phyloP scores from a whole-genome alignment of 2,329 filamentous ascomycete species.

The Didymosphaeria variabile region DNA sequence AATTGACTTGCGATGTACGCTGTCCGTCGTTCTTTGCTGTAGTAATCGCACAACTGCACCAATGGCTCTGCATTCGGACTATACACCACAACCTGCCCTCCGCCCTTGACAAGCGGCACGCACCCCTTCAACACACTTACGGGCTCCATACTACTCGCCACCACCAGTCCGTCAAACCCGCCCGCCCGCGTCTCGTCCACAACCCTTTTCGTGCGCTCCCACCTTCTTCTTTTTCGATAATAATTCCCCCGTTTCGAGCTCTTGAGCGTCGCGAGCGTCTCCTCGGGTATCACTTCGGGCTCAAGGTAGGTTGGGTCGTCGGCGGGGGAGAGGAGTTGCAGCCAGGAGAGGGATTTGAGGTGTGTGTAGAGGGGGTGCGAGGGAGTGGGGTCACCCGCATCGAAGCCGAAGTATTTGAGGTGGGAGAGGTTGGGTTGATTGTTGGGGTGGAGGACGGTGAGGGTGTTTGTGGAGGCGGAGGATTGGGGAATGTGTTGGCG shows the following conservation, averaged over 20 bases:
- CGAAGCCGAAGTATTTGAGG: slow-evolving; percentile 89
- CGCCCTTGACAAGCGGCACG: slow-evolving; percentile 82
- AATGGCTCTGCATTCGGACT: slow-evolving; percentile 82
- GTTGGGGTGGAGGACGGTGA: slow-evolving; percentile 82
- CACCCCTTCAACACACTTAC: slow-evolving; percentile 76
- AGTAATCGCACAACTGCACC: slow-evolving; percentile 79
- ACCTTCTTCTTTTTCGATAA: slow-evolving; percentile 87
- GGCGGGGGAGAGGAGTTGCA: slow-evolving; percentile 83
- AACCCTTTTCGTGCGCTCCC: slow-evolving; percentile 74
- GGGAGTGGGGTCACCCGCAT: slow-evolving; percentile 68
- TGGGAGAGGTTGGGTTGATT: slow-evolving; percentile 87
- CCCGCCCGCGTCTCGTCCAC: slow-evolving; percentile 79
- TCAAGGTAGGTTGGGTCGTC: slow-evolving; percentile 78
- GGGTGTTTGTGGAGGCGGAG: slow-evolving; percentile 75
- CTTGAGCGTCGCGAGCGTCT: slow-evolving; percentile 76
- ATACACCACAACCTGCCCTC: slow-evolving; percentile 87
- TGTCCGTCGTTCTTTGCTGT: slow-evolving; percentile 79
- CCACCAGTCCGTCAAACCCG: slow-evolving; percentile 82
- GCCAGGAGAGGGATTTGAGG: slow-evolving; percentile 86
- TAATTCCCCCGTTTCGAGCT: slow-evolving; percentile 83
- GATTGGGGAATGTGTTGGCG: slow-evolving; percentile 60
- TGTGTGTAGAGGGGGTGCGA: slow-evolving; percentile 82
- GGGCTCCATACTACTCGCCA: slow-evolving; percentile 84
- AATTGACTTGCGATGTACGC: slow-evolving; percentile 63
- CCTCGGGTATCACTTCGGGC: slow-evolving; percentile 67